Conservation (phyloP, 148 eudicot genomes). For the Amaranthus palmeri region DNA sequence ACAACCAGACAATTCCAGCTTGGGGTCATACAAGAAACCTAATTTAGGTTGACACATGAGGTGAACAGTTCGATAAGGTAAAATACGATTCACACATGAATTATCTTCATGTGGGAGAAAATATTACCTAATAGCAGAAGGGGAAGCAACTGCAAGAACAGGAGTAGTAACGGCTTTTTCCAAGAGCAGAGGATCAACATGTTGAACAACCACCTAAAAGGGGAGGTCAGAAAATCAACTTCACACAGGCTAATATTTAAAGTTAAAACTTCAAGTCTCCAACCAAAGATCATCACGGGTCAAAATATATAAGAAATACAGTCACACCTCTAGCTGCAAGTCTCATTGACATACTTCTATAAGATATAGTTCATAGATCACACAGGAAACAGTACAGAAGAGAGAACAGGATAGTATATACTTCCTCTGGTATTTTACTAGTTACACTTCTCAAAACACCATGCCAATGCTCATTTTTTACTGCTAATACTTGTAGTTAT, state of each 20-base stretch:
- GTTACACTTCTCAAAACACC: no score
- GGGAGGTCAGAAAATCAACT: slow-evolving; percentile 7
- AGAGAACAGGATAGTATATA: background rate
- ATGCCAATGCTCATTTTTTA: no score
- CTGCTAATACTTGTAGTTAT: no score
- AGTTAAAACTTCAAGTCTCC: background rate
- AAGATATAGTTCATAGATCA: background rate
- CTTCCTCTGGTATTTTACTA: no score
- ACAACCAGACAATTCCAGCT: background rate
- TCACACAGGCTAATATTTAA: background rate
- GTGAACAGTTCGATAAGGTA: background rate
- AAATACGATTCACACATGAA: background rate
- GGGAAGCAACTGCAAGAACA: slow-evolving; percentile 91
- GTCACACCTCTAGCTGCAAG: background rate
- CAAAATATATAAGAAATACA: background rate
- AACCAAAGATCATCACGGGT: background rate
- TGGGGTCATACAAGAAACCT: background rate
- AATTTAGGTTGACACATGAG: background rate
- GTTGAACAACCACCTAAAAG: slow-evolving; percentile 63
- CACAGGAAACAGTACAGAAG: background rate
- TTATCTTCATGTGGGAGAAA: background rate
- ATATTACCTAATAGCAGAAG: slow-evolving; percentile 82
- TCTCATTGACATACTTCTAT: background rate
- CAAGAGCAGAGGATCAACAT: slow-evolving; percentile 57
- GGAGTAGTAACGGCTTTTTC: slow-evolving; percentile 71